Percentiles rank a stretch among this genome's conserved stretches.
Evolutionary conservation across 306 rosid species (phyloP).

Genomic region (Cicer judaicum): DNA sequence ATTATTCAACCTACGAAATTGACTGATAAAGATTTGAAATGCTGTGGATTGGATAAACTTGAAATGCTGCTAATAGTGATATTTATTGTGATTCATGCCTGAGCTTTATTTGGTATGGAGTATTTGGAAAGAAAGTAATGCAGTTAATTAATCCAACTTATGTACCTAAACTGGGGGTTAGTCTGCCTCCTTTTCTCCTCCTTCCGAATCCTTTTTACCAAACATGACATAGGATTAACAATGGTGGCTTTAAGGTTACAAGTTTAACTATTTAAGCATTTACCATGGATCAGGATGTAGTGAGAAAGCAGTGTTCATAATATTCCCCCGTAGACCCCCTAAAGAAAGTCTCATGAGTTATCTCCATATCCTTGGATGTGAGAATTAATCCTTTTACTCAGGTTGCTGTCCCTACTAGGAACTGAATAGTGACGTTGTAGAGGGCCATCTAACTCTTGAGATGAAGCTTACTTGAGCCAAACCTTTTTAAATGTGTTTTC

Average conservation of each 20-base stretch:
- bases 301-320: constrained; percentile 9
- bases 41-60: constrained; percentile 35
- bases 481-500: constrained; percentile 21
- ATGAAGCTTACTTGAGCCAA: constrained; percentile 13
- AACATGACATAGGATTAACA: constrained; percentile 30
- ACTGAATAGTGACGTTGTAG: not conserved
- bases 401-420: not conserved
- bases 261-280: constrained; percentile 24
- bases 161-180: constrained; percentile 33
- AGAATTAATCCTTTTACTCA: constrained; percentile 1
- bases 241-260: constrained; percentile 23
- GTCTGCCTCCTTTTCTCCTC: constrained; percentile 2
- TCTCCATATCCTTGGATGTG: not conserved
- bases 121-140: constrained; percentile 34
- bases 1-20: constrained; percentile 31
- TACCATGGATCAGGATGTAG: constrained; percentile 24
- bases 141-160: not conserved
- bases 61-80: constrained; percentile 30
- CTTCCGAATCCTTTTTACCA: constrained; percentile 15
- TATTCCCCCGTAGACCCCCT: not conserved
- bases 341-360: not conserved
- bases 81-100: constrained; percentile 19
- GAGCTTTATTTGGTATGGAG: constrained; percentile 17
- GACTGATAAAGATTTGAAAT: constrained; percentile 31
- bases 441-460: not conserved